A percentile compares a stretch with the other conserved stretches of the same genome.
These are phyloP conservation scores for Boletus rubescentipes DNA, from an alignment of 768 basidiomycete species.

Conservation along the genomic window DNA sequence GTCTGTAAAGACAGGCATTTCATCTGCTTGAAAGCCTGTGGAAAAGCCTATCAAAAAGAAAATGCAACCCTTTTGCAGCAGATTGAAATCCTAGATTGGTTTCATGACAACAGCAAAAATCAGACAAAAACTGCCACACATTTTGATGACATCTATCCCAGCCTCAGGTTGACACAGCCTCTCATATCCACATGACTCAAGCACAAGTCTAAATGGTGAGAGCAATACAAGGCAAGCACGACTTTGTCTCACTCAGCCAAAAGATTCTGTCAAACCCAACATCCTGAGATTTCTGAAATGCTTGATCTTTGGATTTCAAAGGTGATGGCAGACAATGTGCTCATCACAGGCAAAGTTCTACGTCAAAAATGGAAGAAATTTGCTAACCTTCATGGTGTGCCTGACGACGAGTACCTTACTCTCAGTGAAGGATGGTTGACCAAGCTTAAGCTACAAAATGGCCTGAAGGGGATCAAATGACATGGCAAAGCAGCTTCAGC, in stretches of 20 bases:
- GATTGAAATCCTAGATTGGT: slow-evolving; percentile 40
- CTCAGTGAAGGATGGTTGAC: slow-evolving; percentile 36
- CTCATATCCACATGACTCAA: background rate
- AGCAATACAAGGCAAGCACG: background rate
- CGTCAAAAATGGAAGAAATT: slow-evolving; percentile 8
- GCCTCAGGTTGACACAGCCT: background rate
- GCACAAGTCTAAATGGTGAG: background rate
- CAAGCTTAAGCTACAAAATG: background rate
- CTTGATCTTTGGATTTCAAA: slow-evolving; percentile 37
- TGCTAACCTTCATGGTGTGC: slow-evolving; percentile 24
- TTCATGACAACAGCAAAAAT: slow-evolving; percentile 32
- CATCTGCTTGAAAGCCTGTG: too few relatives aligned
- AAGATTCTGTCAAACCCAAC: slow-evolving; percentile 24
- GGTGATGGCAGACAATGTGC: slow-evolving; percentile 37
- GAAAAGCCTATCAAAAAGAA: background rate
- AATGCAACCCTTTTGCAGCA: slow-evolving; percentile 35
- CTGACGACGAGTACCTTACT: slow-evolving; percentile 31
- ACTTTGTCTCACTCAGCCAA: background rate
- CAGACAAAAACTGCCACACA: slow-evolving; percentile 30
- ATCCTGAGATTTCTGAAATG: slow-evolving; percentile 37
- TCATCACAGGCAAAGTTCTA: slow-evolving; percentile 30
- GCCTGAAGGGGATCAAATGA: slow-evolving; percentile 16
- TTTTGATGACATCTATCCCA: background rate
- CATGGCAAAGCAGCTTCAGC: slow-evolving; percentile 39
- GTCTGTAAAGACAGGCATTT: too few relatives aligned